These are phyloP conservation scores for Usnea hakonensis DNA, from an alignment of 495 filamentous ascomycete species.

Conservation along the genomic window DNA sequence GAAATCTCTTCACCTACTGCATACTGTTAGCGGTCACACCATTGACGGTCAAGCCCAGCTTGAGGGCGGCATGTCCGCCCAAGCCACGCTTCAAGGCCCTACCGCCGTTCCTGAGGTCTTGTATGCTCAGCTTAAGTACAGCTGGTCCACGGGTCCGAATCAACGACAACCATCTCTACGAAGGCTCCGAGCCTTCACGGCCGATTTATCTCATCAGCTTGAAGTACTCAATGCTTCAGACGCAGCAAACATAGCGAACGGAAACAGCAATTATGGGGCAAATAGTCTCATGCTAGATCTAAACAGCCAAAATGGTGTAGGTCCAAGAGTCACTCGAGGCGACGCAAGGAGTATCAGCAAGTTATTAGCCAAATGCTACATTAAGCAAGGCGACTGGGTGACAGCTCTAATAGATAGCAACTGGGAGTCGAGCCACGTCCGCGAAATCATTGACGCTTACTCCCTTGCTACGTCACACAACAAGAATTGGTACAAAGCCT, in stretches of 20 bases:
- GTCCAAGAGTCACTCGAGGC: constrained; percentile 25
- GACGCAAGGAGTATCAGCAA: constrained; percentile 48
- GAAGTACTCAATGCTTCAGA: constrained; percentile 40
- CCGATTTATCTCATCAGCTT: constrained; percentile 66
- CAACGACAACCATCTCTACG: constrained; percentile 65
- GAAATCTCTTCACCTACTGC: constrained; percentile 77
- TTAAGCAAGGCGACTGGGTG: constrained; percentile 95
- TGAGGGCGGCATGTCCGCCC: neutral
- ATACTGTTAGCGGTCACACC: constrained; percentile 40
- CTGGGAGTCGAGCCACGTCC: constrained; percentile 67
- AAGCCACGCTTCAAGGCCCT: constrained; percentile 6
- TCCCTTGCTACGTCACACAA: constrained; percentile 85
- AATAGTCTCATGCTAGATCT: constrained; percentile 11
- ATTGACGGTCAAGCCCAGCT: constrained; percentile 36
- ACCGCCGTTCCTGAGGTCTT: constrained; percentile 56
- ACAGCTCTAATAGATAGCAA: constrained; percentile 72
- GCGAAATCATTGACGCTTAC: constrained; percentile 77
- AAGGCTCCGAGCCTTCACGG: constrained; percentile 74
- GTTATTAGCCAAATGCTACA: constrained; percentile 87
- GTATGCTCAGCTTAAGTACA: constrained; percentile 90
- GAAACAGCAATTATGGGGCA: constrained; percentile 37
- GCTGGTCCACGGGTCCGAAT: constrained; percentile 69
- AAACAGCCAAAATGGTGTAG: constrained; percentile 14
- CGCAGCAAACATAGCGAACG: constrained; percentile 29
- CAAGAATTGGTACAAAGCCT: constrained; percentile 93